phyloP scores from a whole-genome alignment of 139 green algal genomes.

The Chlorella sorokiniana region DNA sequence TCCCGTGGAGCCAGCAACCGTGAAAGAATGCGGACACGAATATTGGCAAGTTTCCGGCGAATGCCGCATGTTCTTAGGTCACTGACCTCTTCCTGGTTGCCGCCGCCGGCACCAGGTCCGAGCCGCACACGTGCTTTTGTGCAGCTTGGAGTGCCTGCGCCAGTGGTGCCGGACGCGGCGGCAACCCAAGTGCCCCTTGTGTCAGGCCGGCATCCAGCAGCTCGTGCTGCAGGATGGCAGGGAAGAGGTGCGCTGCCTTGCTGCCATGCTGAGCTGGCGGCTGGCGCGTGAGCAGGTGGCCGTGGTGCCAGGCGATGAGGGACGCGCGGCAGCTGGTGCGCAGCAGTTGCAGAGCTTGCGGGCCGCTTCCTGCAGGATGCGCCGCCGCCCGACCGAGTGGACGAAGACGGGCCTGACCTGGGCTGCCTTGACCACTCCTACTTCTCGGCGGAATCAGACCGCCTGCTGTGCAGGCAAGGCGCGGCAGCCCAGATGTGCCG shows the following conservation, averaged over 20 bases:
- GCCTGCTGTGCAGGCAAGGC: conserved; percentile 24
- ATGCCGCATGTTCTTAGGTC: too few species aligned
- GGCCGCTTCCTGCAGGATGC: neutral
- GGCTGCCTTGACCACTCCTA: conserved; percentile 23
- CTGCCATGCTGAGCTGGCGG: too few species aligned
- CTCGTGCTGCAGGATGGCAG: neutral
- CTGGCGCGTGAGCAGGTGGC: too few species aligned
- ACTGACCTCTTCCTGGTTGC: too few species aligned
- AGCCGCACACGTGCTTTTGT: neutral
- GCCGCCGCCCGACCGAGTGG: neutral
- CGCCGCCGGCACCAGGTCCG: too few species aligned
- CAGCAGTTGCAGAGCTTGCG: neutral
- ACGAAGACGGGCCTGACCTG: conserved; percentile 11
- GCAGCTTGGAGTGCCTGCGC: conserved; percentile 17
- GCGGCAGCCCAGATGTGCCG: neutral
- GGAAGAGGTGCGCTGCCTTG: neutral
- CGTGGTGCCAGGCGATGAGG: too few species aligned
- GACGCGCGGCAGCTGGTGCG: too few species aligned
- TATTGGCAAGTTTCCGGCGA: neutral
- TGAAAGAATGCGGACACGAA: neutral
- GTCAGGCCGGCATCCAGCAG: conserved; percentile 12
- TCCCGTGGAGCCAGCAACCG: neutral
- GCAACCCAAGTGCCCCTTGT: conserved; percentile 17
- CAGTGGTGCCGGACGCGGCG: conserved; percentile 26
- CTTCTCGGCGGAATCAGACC: neutral